Percentiles rank a stretch among this genome's conserved stretches.
phyloP scores from a whole-genome alignment of 495 filamentous ascomycete genomes.

The Aspergillus heteromorphus region DNA sequence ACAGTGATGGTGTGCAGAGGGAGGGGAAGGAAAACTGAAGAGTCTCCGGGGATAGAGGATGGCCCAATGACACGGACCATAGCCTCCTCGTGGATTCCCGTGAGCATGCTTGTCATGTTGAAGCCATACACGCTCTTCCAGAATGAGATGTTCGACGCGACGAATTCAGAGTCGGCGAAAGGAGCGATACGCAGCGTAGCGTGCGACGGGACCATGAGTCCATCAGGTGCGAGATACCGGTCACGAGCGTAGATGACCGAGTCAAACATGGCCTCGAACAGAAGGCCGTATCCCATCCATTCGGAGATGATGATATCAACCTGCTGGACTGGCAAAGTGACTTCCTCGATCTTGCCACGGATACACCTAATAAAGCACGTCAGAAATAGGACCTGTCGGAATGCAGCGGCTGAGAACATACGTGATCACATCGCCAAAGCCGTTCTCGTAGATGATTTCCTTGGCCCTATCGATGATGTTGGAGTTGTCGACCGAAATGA shows the following conservation, averaged over 20 bases:
- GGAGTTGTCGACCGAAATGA: conserved; percentile 91
- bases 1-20: conserved; percentile 51
- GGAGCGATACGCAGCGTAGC: conserved; percentile 81
- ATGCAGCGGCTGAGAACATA: conserved; percentile 22
- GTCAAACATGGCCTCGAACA: conserved; percentile 94
- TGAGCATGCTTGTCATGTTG: conserved; percentile 51
- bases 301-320: conserved; percentile 96
- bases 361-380: conserved; percentile 41
- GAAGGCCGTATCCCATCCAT: conserved; percentile 95
- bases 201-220: conserved; percentile 88
- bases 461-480: conserved; percentile 85
- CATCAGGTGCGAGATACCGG: conserved; percentile 67
- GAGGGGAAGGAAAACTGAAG: conserved; percentile 49
- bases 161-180: conserved; percentile 80
- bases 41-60: conserved; percentile 41
- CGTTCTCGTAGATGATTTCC: conserved; percentile 79
- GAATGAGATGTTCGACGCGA: conserved; percentile 55
- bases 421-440: conserved; percentile 73
- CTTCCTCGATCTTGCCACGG: conserved; percentile 90
- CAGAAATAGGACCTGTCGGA: not conserved
- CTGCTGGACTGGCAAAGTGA: conserved; percentile 68
- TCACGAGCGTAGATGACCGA: conserved; percentile 87
- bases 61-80: conserved; percentile 44
- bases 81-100: conserved; percentile 55
- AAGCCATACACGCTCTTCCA: conserved; percentile 65